Evolutionary conservation across 2,329 filamentous ascomycete genomes (phyloP).

Genomic region (Penicillium olsonii): DNA sequence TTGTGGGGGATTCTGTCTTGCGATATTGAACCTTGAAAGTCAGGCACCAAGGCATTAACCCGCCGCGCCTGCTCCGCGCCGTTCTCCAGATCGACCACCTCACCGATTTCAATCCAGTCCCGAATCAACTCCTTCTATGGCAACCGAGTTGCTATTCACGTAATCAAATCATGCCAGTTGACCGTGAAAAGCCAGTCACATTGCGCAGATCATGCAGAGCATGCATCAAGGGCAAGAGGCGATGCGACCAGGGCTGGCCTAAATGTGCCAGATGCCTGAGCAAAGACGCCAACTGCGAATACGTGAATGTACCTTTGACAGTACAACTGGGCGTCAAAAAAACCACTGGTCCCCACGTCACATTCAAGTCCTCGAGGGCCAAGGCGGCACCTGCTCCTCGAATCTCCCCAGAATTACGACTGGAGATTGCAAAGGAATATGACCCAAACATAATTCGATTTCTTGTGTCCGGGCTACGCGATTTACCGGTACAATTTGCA

Average conservation of each 20-base stretch:
- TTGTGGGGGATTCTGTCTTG: too few relatives aligned
- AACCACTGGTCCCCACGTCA: background rate
- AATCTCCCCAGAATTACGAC: constrained; percentile 13
- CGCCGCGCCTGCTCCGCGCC: too few relatives aligned
- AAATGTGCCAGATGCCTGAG: constrained; percentile 27
- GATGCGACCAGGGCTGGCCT: constrained; percentile 30
- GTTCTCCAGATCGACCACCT: too few relatives aligned
- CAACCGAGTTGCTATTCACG: background rate
- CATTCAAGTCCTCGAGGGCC: background rate
- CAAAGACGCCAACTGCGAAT: constrained; percentile 25
- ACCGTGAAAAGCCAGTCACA: constrained; percentile 4
- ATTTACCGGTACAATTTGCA: constrained; percentile 20
- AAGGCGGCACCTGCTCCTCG: background rate
- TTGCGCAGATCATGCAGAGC: constrained; percentile 31
- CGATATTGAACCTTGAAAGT: too few relatives aligned
- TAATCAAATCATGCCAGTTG: background rate
- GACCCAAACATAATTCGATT: constrained; percentile 20
- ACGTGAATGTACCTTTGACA: constrained; percentile 26
- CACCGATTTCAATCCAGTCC: too few relatives aligned
- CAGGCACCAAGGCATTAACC: too few relatives aligned
- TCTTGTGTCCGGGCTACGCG: constrained; percentile 21
- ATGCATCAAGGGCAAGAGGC: constrained; percentile 29
- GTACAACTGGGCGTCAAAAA: background rate
- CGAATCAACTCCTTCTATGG: too few relatives aligned
- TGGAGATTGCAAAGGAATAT: constrained; percentile 29